phyloP scores from a whole-genome alignment of 805 yeast genomes.

The Wickerhamia fluorescens region DNA sequence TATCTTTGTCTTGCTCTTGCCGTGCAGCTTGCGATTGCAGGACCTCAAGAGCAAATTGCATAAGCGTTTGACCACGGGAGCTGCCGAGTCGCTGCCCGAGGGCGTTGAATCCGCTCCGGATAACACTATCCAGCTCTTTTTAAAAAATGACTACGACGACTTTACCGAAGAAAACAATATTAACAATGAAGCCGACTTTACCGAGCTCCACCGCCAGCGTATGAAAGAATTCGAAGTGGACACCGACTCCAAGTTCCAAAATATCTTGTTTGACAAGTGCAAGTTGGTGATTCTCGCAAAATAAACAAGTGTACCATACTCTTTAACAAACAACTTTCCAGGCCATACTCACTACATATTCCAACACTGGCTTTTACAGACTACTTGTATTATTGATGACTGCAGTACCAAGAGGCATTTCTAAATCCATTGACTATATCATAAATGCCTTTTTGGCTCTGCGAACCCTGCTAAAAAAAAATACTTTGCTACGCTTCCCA shows the following conservation, averaged over 20 bases:
- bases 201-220: slow-evolving; percentile 17
- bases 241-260: slow-evolving; percentile 33
- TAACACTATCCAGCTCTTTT: slow-evolving; percentile 24
- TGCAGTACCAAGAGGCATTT: too few relatives aligned
- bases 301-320: slow-evolving; percentile 2
- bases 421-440: too few relatives aligned
- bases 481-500: too few relatives aligned
- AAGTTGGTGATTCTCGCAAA: slow-evolving; percentile 27
- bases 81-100: too few relatives aligned
- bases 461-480: too few relatives aligned
- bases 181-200: slow-evolving; percentile 17
- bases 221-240: slow-evolving; percentile 31
- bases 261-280: slow-evolving; percentile 35
- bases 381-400: too few relatives aligned
- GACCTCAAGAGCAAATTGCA: slow-evolving; percentile 47
- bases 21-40: slow-evolving; percentile 38
- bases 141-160: slow-evolving; percentile 38
- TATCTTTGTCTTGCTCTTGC: slow-evolving; percentile 63
- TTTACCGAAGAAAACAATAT: slow-evolving; percentile 25
- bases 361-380: too few relatives aligned
- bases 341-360: too few relatives aligned
- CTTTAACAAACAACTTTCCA: too few relatives aligned
- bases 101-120: slow-evolving; percentile 5
- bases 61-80: slow-evolving; percentile 38
- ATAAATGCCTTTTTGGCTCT: too few relatives aligned